phyloP scores from a whole-genome alignment of 192 early-diverging fungal species.

The Paraglomus brasilianum region DNA sequence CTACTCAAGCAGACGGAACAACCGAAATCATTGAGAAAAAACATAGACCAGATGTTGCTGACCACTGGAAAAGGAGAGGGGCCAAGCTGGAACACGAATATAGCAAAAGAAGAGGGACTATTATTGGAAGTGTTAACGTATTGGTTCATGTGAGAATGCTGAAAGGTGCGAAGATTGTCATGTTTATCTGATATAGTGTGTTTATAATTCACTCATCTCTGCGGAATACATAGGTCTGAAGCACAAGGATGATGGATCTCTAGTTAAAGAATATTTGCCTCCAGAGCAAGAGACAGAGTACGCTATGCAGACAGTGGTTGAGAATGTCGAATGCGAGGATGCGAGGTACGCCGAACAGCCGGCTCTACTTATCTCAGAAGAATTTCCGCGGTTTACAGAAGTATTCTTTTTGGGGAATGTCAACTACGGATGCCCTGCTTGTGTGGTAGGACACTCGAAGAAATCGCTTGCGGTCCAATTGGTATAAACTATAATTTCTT shows the following conservation, averaged over 20 bases:
- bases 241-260: slow-evolving; percentile 63
- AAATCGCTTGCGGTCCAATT: slow-evolving; percentile 43
- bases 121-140: slow-evolving; percentile 68
- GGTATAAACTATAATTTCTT: slow-evolving; percentile 32
- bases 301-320: slow-evolving; percentile 64
- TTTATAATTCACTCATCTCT: not conserved
- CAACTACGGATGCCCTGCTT: slow-evolving; percentile 71
- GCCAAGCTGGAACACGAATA: slow-evolving; percentile 62
- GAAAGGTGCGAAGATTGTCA: slow-evolving; percentile 41
- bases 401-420: slow-evolving; percentile 81
- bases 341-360: slow-evolving; percentile 72
- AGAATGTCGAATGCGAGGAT: slow-evolving; percentile 59
- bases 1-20: slow-evolving; percentile 36
- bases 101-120: slow-evolving; percentile 69
- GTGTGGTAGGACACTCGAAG: slow-evolving; percentile 60
- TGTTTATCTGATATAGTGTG: not conserved
- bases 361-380: slow-evolving; percentile 62
- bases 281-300: slow-evolving; percentile 45
- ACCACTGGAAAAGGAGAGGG: slow-evolving; percentile 55
- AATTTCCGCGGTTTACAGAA: slow-evolving; percentile 66
- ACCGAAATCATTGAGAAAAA: slow-evolving; percentile 42
- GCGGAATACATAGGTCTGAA: slow-evolving; percentile 37
- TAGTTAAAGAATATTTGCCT: slow-evolving; percentile 70
- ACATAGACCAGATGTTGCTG: slow-evolving; percentile 44
- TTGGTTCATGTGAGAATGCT: slow-evolving; percentile 57